phyloP scores from a whole-genome alignment of 2,329 filamentous ascomycete genomes.

The Spiromastix sp. region DNA sequence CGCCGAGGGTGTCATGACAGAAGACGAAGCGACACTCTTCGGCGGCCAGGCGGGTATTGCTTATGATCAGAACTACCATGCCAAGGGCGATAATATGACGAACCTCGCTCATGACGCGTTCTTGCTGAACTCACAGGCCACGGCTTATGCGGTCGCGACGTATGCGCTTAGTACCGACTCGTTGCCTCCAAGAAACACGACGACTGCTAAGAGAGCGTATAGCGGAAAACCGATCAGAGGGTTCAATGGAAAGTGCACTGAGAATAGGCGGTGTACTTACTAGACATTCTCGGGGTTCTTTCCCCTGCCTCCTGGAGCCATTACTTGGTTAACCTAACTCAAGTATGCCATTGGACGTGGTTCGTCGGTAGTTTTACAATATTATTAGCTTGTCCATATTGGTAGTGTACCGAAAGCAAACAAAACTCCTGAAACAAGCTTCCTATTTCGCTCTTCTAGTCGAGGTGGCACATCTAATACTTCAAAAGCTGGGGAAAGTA shows the following conservation, averaged over 20 bases:
- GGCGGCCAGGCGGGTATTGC: slow-evolving; percentile 56
- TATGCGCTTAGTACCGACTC: slow-evolving; percentile 44
- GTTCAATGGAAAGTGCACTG: neutral
- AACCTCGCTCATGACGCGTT: slow-evolving; percentile 47
- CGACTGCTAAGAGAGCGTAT: slow-evolving; percentile 6
- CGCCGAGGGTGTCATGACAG: slow-evolving; percentile 65
- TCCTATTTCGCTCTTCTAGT: too few species aligned
- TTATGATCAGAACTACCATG: slow-evolving; percentile 50
- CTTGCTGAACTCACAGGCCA: slow-evolving; percentile 43
- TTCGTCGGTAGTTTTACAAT: too few species aligned
- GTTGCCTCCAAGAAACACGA: slow-evolving; percentile 10
- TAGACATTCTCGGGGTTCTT: too few species aligned
- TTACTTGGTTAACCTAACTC: too few species aligned
- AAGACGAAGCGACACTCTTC: slow-evolving; percentile 54
- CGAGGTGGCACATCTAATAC: too few species aligned
- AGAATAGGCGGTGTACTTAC: neutral
- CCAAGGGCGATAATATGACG: slow-evolving; percentile 40
- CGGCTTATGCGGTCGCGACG: slow-evolving; percentile 43
- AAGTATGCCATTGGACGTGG: too few species aligned
- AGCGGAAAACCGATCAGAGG: slow-evolving; percentile 1
- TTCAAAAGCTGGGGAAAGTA: too few species aligned
- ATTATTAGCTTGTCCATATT: too few species aligned
- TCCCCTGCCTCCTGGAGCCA: too few species aligned
- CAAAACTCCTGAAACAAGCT: too few species aligned
- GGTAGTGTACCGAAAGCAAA: too few species aligned